Base-by-base conservation (phyloP, 2,329 filamentous ascomycete species). In the Verticillium nonalfalfae region DNA sequence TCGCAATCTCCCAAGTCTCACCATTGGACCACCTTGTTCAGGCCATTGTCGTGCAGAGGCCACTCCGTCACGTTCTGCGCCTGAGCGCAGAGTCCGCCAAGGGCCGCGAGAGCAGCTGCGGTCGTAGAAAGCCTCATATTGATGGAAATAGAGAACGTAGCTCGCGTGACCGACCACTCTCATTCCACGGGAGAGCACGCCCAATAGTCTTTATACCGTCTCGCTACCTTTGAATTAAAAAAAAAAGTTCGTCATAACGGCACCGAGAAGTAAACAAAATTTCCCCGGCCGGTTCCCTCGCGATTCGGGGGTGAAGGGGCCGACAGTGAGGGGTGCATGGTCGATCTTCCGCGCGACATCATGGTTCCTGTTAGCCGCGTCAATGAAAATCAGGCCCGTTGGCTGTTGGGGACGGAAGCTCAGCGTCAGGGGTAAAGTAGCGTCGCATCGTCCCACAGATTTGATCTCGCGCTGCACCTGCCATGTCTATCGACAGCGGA, bases 11-110 rank as follows among this genome's bases (percentile, higher is more conserved):
- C 33, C 7, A 3, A 18, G 36, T 57, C 59, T 14, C 26, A 73
- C 71, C 72, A 74, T 68, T 73, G 65, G 21, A 74, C 72, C 31
- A 74, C 60, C 18, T 71, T 62, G 18, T 68, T 74, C 18, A 74
- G 64, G 1, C 70, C 70, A 61, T 74, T 71, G 54, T 71, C 68
- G 33, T 70, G 70, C 5, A 74, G 26, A 9, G 70, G 71, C 71
- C 45, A 50, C 71, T 50, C 45, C 18, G 45, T 50, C n/a, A 21
- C 45, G 18, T 50, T 50, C 45, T 50, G 45, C 7, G 45, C 45
- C 18, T 50, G 45, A 7, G 21, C 45, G 11, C 45, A 50, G 9
- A 50, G 45, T 9, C 45, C 45, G 45, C 45, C 45, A 18, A 50
- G 45, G 18, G 45, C 45, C 45, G 45, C 45, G 15, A 50, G 18